Evolutionary conservation across 2,329 filamentous ascomycete genomes (phyloP).

Genomic region (Bipolaris cookei): DNA sequence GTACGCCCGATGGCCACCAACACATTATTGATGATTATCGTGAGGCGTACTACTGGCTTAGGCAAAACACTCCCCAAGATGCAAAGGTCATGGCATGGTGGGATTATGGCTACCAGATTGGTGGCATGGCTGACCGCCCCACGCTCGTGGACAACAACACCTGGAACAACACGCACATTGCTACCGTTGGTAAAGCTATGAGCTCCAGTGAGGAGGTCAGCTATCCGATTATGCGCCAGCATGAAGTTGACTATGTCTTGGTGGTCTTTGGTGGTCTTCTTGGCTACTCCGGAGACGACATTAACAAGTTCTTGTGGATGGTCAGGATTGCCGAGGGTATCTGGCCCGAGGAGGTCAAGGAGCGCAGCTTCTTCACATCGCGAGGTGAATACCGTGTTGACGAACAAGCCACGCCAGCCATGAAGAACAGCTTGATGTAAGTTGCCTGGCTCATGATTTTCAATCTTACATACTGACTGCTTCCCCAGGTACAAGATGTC

Average conservation of each 20-base stretch:
- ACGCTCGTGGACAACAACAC: conserved; percentile 99
- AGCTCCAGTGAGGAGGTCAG: conserved; percentile 96
- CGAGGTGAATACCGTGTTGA: conserved; percentile 96
- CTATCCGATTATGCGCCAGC: conserved; percentile 97
- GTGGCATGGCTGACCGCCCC: conserved; percentile 96
- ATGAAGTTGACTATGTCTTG: conserved; percentile 98
- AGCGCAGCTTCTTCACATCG: conserved; percentile 92
- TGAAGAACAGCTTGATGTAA: conserved; percentile 99
- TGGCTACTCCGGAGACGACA: conserved; percentile 97
- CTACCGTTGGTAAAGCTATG: conserved; percentile 98
- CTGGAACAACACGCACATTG: conserved; percentile 99
- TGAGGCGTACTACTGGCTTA: conserved; percentile 98
- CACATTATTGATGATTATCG: conserved; percentile 99
- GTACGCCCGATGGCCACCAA: conserved; percentile 90
- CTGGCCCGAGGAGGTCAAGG: conserved; percentile 99
- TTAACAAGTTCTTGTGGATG: conserved; percentile 99
- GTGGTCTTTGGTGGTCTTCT: conserved; percentile 95
- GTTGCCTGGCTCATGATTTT: conserved; percentile 43
- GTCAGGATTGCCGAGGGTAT: conserved; percentile 98
- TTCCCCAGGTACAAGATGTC: conserved; percentile 96
- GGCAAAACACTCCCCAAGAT: conserved; percentile 92
- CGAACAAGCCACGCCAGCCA: conserved; percentile 88
- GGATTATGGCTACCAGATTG: conserved; percentile 99
- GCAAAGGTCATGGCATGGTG: conserved; percentile 99
- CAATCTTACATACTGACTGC: conserved; percentile 32